Evolutionary conservation across 108 stramenopile species (phyloP).

Genomic region (Nitzschia palea): DNA sequence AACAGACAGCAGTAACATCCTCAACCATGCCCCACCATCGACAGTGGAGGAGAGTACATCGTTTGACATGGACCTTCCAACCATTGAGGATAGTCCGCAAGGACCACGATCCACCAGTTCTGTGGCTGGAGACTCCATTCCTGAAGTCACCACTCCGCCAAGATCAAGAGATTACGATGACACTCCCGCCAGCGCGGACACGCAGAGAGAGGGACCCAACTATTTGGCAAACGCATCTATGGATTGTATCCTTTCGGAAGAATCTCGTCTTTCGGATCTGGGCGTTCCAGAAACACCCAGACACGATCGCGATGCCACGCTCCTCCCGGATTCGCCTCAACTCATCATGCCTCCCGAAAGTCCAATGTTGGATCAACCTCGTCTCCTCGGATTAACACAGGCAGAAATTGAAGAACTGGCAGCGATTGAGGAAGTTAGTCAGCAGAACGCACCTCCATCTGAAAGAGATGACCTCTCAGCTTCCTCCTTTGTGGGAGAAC

Average conservation of each 20-base stretch:
- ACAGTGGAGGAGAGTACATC: slow-evolving; percentile 13
- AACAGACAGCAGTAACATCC: not conserved
- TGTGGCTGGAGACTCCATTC: not conserved
- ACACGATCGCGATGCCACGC: not conserved
- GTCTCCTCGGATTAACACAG: slow-evolving; percentile 60
- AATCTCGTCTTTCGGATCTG: not conserved
- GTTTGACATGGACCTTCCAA: not conserved
- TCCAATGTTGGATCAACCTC: slow-evolving; percentile 33
- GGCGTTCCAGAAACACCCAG: not conserved
- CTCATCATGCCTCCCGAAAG: slow-evolving; percentile 3
- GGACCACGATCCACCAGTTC: not conserved
- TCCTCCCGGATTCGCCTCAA: not conserved
- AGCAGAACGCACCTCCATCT: slow-evolving; percentile 70
- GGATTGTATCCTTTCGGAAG: slow-evolving; percentile 12
- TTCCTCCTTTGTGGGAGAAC: slow-evolving; percentile 43
- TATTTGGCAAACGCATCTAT: slow-evolving; percentile 14
- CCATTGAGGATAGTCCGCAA: too few relatives aligned
- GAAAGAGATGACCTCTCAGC: slow-evolving; percentile 53
- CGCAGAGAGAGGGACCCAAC: not conserved
- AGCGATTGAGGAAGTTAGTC: slow-evolving; percentile 72
- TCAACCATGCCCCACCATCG: not conserved
- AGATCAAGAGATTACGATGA: not conserved
- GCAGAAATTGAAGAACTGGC: slow-evolving; percentile 70
- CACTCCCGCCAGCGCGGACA: not conserved
- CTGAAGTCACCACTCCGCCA: not conserved